These are phyloP conservation scores for Paulownia fortunei DNA, from an alignment of 257 asterid species.

Conservation along the genomic window DNA sequence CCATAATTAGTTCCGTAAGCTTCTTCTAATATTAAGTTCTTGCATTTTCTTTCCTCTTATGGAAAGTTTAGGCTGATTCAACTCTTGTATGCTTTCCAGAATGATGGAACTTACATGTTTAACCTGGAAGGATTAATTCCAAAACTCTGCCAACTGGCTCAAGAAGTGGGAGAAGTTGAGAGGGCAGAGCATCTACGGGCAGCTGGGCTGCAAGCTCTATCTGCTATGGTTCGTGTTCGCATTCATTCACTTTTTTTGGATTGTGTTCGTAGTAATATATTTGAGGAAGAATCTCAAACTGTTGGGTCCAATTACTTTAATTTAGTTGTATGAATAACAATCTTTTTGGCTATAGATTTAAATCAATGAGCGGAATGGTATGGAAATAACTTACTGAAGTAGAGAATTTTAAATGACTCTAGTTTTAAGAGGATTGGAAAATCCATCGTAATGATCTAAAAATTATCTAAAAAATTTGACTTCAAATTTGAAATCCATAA, in stretches of 20 bases:
- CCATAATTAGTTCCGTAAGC: slow-evolving; percentile 15
- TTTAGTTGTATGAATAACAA: not conserved
- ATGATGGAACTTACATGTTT: slow-evolving; percentile 88
- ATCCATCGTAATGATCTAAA: not conserved
- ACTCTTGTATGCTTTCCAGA: slow-evolving; percentile 54
- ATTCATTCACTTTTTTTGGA: not conserved
- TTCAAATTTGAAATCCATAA: not conserved
- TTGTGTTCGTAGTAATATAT: slow-evolving; percentile 13
- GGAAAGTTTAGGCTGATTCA: slow-evolving; percentile 29
- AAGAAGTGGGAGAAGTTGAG: slow-evolving; percentile 83
- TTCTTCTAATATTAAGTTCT: slow-evolving; percentile 22
- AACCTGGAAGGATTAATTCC: slow-evolving; percentile 86
- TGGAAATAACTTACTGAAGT: not conserved
- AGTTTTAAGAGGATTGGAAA: not conserved
- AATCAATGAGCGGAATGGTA: not conserved
- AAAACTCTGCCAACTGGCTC: slow-evolving; percentile 86
- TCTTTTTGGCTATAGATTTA: not conserved
- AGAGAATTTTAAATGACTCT: not conserved
- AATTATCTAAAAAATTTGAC: not conserved
- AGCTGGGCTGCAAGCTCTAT: slow-evolving; percentile 80
- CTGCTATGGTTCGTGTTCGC: slow-evolving; percentile 68
- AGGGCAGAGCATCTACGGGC: slow-evolving; percentile 60
- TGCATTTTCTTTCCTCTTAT: slow-evolving; percentile 8
- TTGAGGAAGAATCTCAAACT: not conserved
- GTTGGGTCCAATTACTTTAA: not conserved